These are phyloP conservation scores for Dichomitus squalens DNA, from an alignment of 1,284 basidiomycete species.

Conservation along the genomic window DNA sequence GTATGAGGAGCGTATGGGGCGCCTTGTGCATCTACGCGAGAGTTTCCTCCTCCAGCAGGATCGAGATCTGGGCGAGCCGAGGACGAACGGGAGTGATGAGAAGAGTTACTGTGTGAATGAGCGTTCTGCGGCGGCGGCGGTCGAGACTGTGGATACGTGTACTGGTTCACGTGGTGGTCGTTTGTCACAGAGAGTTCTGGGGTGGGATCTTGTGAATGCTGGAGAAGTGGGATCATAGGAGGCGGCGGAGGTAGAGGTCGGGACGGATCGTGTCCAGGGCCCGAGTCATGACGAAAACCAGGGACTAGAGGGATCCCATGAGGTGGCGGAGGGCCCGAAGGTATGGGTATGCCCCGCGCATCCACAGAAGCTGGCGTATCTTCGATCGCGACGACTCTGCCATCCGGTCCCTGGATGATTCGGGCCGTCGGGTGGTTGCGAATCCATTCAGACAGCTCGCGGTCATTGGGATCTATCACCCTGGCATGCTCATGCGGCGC, in stretches of 20 bases:
- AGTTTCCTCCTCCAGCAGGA: constrained; percentile 18
- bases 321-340: constrained; percentile 40
- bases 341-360: constrained; percentile 20
- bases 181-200: constrained; percentile 37
- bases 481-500: constrained; percentile 37
- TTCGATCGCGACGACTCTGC: constrained; percentile 47
- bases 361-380: constrained; percentile 46
- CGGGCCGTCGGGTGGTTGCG: constrained; percentile 48
- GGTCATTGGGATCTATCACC: constrained; percentile 42
- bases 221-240: constrained; percentile 40
- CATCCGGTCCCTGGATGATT: constrained; percentile 46
- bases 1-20: constrained; percentile 28
- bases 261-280: constrained; percentile 40
- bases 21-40: constrained; percentile 29
- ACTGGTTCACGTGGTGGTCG: constrained; percentile 39
- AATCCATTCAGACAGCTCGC: constrained; percentile 46
- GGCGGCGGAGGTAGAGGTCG: constrained; percentile 54
- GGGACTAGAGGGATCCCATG: constrained; percentile 38
- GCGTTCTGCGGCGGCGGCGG: constrained; percentile 39
- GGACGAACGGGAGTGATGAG: constrained; percentile 35
- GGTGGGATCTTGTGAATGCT: constrained; percentile 35
- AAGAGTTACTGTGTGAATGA: constrained; percentile 46
- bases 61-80: constrained; percentile 30
- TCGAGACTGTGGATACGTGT: constrained; percentile 41
- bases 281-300: constrained; percentile 39